Conservation (phyloP, 2,329 filamentous ascomycete genomes). For the Monosporascus sp. region DNA sequence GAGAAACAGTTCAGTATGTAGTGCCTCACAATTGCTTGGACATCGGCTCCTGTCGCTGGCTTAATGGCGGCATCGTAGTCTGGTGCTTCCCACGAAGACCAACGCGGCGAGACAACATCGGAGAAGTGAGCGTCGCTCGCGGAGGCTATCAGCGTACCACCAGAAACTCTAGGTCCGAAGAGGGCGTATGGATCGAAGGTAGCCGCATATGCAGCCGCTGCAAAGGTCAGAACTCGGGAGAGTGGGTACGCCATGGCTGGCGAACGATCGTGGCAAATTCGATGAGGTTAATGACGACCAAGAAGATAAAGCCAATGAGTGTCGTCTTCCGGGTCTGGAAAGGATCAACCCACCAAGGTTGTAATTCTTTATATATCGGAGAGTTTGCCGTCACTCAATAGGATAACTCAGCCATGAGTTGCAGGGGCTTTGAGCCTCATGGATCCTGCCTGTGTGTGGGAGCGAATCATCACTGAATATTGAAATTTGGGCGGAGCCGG, state of each 20-base stretch:
- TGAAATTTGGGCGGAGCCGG: too few relatives aligned
- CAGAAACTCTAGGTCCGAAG: not conserved
- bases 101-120: not conserved
- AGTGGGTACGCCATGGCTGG: not conserved
- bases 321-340: not conserved
- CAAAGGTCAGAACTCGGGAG: not conserved
- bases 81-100: not conserved
- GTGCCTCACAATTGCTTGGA: slow-evolving; percentile 1
- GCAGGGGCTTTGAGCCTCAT: too few relatives aligned
- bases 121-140: not conserved
- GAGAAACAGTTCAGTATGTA: too few relatives aligned
- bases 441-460: too few relatives aligned
- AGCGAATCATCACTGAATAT: too few relatives aligned
- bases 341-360: too few relatives aligned
- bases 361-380: too few relatives aligned
- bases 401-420: too few relatives aligned
- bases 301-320: not conserved
- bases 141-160: not conserved
- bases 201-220: not conserved
- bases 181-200: not conserved
- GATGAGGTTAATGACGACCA: not conserved
- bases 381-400: too few relatives aligned
- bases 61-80: slow-evolving; percentile 1
- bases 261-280: too few relatives aligned
- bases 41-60: not conserved